Conservation (phyloP, 1,284 basidiomycete genomes). For the Porogramme epimiltina region DNA sequence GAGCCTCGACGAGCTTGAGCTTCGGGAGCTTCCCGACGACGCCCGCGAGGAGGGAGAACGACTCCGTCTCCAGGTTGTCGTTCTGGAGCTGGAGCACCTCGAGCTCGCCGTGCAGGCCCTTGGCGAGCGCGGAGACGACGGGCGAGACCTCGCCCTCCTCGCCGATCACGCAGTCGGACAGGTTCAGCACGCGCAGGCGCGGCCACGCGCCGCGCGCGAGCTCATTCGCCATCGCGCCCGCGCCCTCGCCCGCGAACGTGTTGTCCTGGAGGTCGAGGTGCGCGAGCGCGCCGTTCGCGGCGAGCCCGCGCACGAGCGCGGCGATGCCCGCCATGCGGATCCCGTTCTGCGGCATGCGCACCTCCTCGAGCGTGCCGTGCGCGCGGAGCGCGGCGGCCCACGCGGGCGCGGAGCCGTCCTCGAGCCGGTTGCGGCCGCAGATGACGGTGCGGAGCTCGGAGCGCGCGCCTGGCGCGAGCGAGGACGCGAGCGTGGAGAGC, state of each 20-base stretch:
- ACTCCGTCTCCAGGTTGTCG: constrained; percentile 80
- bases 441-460: constrained; percentile 82
- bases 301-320: constrained; percentile 78
- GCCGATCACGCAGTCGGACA: constrained; percentile 91
- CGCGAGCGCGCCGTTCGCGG: constrained; percentile 69
- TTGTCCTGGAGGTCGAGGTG: constrained; percentile 96
- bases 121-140: constrained; percentile 64
- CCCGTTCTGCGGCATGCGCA: constrained; percentile 96
- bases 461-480: constrained; percentile 62
- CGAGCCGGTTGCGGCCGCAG: constrained; percentile 93
- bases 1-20: constrained; percentile 76
- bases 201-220: constrained; percentile 65
- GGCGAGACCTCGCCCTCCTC: constrained; percentile 65
- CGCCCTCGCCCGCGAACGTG: constrained; percentile 82
- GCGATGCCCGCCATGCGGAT: constrained; percentile 94
- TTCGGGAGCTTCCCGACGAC: constrained; percentile 63
- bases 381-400: constrained; percentile 91
- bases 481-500: constrained; percentile 75
- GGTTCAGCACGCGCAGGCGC: constrained; percentile 75
- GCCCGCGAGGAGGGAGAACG: constrained; percentile 69
- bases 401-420: constrained; percentile 83
- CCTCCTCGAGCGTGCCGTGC: constrained; percentile 81
- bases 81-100: constrained; percentile 84
- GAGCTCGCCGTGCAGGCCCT: constrained; percentile 77
- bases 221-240: constrained; percentile 74